Conservation (phyloP, 2,329 filamentous ascomycete genomes). For the Aspergillaceae sp. region DNA sequence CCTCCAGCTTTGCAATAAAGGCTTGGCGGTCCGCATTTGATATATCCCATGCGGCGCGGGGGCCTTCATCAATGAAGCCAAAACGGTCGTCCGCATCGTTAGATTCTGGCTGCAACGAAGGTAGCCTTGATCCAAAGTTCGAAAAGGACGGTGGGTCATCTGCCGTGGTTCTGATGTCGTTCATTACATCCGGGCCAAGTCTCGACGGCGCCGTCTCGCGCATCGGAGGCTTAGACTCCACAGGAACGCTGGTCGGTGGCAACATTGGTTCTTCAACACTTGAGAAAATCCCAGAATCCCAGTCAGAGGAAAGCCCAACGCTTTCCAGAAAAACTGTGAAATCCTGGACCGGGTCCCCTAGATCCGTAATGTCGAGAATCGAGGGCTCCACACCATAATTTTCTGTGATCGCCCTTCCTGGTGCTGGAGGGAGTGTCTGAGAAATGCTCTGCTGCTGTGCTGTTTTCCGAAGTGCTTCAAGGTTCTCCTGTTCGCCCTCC, state of each 20-base stretch:
- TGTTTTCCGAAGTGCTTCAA: constrained; percentile 31
- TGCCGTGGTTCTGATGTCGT: constrained; percentile 27
- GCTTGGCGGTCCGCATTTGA: constrained; percentile 39
- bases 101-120: constrained; percentile 40
- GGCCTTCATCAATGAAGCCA: constrained; percentile 34
- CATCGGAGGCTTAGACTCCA: constrained; percentile 26
- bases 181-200: constrained; percentile 32
- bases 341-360: constrained; percentile 42
- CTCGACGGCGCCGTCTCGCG: constrained; percentile 25
- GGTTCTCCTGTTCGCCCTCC: constrained; percentile 36
- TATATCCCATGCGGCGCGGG: constrained; percentile 39
- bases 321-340: constrained; percentile 42
- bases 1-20: constrained; percentile 38
- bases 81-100: constrained; percentile 37
- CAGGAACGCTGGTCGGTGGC: constrained; percentile 27
- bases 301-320: constrained; percentile 42
- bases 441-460: constrained; percentile 23
- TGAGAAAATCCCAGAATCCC: constrained; percentile 41
- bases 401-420: constrained; percentile 33
- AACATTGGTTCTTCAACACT: constrained; percentile 34
- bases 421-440: constrained; percentile 26
- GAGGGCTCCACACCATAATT: constrained; percentile 38
- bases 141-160: constrained; percentile 40
- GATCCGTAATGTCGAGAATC: constrained; percentile 38
- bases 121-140: constrained; percentile 41